Percentiles rank a stretch among this genome's conserved stretches.
Evolutionary conservation across 176 grass and related monocot species (phyloP).

Genomic region (Eragrostis curvula): DNA sequence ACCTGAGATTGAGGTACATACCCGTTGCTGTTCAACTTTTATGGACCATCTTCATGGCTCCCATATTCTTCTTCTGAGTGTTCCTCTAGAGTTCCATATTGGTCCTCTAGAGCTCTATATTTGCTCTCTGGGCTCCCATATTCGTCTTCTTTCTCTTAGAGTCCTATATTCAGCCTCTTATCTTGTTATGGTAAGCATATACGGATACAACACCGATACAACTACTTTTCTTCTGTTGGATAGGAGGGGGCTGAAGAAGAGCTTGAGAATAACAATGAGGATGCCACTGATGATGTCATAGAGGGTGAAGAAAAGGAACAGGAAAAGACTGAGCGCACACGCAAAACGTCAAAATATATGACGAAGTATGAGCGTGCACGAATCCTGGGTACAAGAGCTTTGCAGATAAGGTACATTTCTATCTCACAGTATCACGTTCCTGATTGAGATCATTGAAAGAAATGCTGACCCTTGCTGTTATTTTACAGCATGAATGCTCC

Average conservation of each 20-base stretch:
- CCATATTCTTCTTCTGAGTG: too few species aligned
- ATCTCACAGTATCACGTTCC: not conserved
- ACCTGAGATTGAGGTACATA: constrained; percentile 73
- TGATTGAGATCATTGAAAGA: not conserved
- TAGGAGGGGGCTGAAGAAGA: constrained; percentile 84
- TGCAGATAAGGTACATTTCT: constrained; percentile 76
- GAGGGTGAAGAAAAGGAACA: constrained; percentile 76
- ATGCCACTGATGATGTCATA: constrained; percentile 58
- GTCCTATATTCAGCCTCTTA: too few species aligned
- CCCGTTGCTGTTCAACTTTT: not conserved
- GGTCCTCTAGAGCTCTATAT: too few species aligned
- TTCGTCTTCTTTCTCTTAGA: too few species aligned
- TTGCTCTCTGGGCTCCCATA: too few species aligned
- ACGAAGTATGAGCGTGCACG: constrained; percentile 96
- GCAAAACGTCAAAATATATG: constrained; percentile 93
- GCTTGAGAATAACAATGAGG: constrained; percentile 80
- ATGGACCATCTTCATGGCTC: not conserved
- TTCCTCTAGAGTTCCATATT: too few species aligned
- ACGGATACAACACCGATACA: not conserved
- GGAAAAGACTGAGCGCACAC: constrained; percentile 39
- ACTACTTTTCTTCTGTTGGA: constrained; percentile 21
- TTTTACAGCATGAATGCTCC: constrained; percentile 93
- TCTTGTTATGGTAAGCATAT: not conserved
- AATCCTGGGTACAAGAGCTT: constrained; percentile 85
- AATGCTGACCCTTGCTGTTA: constrained; percentile 9